Evolutionary conservation across 1,284 basidiomycete species (phyloP).

Genomic region (Malassezia sp.): DNA sequence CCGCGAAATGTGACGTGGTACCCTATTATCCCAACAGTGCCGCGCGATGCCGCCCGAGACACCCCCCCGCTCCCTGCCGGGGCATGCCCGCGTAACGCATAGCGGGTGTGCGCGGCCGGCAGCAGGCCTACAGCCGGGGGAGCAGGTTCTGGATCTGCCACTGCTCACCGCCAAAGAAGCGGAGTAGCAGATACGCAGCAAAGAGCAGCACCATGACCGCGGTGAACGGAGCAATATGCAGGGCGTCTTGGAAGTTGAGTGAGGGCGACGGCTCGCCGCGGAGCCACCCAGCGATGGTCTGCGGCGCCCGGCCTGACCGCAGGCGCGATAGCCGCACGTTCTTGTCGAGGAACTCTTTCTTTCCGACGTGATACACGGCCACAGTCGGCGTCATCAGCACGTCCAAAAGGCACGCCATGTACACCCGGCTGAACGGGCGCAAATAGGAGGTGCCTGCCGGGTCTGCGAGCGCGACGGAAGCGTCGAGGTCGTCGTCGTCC

Average conservation of each 20-base stretch:
- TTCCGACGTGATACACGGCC: conserved; percentile 43
- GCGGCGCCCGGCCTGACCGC: conserved; percentile 8
- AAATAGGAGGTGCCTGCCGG: conserved; percentile 41
- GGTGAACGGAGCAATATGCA: conserved; percentile 10
- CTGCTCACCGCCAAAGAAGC: conserved; percentile 2
- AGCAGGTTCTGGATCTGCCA: not conserved
- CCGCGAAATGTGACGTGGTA: too few relatives aligned
- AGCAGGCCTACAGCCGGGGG: not conserved
- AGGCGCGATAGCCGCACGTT: conserved; percentile 32
- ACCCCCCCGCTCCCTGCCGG: too few relatives aligned
- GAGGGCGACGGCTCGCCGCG: conserved; percentile 4
- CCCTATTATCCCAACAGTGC: too few relatives aligned
- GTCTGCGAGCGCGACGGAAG: conserved; percentile 33
- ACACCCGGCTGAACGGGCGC: conserved; percentile 47
- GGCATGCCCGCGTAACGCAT: too few relatives aligned
- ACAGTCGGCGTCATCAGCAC: conserved; percentile 46
- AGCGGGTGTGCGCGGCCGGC: too few relatives aligned
- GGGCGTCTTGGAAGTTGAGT: conserved; percentile 3
- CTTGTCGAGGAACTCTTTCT: conserved; percentile 38
- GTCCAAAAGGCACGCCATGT: conserved; percentile 45
- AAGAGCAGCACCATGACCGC: not conserved
- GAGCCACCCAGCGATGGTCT: conserved; percentile 6
- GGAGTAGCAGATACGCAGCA: not conserved
- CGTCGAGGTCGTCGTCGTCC: conserved; percentile 46
- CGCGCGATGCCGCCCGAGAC: too few relatives aligned